phyloP scores from a whole-genome alignment of 306 rosid species.

The Corylus americana region DNA sequence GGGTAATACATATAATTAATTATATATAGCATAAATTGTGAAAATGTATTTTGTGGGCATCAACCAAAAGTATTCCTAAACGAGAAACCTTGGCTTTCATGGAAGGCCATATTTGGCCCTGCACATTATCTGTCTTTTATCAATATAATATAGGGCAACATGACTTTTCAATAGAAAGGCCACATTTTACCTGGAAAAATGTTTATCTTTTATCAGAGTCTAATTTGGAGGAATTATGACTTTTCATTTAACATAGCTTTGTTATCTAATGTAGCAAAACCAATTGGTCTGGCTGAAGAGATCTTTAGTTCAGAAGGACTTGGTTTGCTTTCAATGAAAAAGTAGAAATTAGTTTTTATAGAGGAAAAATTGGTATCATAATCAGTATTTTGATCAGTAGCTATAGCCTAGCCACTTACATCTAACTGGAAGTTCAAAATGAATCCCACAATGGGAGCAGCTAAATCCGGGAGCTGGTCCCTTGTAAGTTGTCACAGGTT shows the following conservation, averaged over 20 bases:
- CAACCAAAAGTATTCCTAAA: not conserved
- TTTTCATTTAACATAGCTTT: not conserved
- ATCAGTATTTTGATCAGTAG: not conserved
- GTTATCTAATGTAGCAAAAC: not conserved
- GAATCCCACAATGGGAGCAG: constrained; percentile 10
- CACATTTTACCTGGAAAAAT: too few relatives aligned
- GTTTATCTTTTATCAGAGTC: too few relatives aligned
- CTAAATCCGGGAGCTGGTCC: constrained; percentile 1
- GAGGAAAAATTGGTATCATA: not conserved
- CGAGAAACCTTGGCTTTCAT: not conserved
- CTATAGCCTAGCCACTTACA: not conserved
- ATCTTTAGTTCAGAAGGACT: not conserved
- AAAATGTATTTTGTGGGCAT: not conserved
- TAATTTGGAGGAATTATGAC: too few relatives aligned
- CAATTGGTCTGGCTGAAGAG: not conserved
- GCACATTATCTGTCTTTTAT: not conserved
- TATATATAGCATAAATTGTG: too few relatives aligned
- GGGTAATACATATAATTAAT: too few relatives aligned
- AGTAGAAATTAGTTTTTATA: not conserved
- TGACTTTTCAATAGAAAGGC: not conserved
- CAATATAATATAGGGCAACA: not conserved
- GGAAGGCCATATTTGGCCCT: not conserved
- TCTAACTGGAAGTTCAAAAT: constrained; percentile 27
- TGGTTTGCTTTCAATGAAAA: not conserved
- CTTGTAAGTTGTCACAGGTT: not conserved